phyloP scores from a whole-genome alignment of 2,329 filamentous ascomycete species.

The Neopestalotiopsis sp. region DNA sequence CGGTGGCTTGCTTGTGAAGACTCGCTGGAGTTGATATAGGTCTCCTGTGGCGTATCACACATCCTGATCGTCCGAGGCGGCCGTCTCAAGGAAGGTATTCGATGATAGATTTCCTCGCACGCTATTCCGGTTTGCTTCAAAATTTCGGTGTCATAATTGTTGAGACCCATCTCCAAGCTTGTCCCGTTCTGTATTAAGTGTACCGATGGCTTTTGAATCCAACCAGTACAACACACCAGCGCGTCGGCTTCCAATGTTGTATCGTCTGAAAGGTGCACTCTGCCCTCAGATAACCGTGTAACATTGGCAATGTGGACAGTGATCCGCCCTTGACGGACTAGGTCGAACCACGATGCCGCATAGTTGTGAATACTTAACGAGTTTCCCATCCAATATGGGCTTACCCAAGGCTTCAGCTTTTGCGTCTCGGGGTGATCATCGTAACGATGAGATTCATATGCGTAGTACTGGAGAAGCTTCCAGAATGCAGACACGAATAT shows the following conservation, averaged over 20 bases:
- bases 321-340: constrained; percentile 20
- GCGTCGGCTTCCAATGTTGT: constrained; percentile 19
- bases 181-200: constrained; percentile 9
- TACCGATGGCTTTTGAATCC: constrained; percentile 18
- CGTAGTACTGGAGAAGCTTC: constrained; percentile 16
- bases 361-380: constrained; percentile 25
- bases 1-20: neutral
- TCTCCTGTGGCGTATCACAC: neutral
- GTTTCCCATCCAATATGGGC: constrained; percentile 24
- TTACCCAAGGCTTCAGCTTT: constrained; percentile 21
- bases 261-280: constrained; percentile 20
- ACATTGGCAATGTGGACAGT: constrained; percentile 21
- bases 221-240: constrained; percentile 21
- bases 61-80: neutral
- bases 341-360: constrained; percentile 20
- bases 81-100: neutral
- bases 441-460: constrained; percentile 14
- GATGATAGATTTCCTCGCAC: neutral
- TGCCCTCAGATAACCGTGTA: constrained; percentile 4
- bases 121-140: neutral
- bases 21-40: neutral
- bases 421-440: neutral
- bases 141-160: neutral
- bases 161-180: neutral
- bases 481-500: constrained; percentile 16